Base-by-base conservation (phyloP, 2,329 filamentous ascomycete species). In the Aspergillus jensenii region DNA sequence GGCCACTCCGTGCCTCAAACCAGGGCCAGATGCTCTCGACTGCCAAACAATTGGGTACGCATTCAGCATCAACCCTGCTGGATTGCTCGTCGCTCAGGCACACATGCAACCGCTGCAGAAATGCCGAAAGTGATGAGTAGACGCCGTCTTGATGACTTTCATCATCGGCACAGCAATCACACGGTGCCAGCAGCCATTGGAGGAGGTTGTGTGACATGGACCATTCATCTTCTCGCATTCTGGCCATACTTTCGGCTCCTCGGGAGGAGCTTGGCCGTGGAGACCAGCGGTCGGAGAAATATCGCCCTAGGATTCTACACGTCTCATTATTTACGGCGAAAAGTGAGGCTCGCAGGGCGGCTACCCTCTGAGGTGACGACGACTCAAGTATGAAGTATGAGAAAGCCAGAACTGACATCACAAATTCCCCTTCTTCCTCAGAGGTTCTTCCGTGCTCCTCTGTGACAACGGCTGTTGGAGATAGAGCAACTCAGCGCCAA, bases 401-500 rank as follows among this genome's bases (percentile, higher is more conserved):
- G 25, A 35, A n/a, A 15, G 14, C 15, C 14, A 40, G 37, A 31
- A 39, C n/a, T 37, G 35, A 8, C 31, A 37, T 40, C 48, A 40
- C 17, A 14, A 19, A 17, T n/a, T n/a, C 48, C 40, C 48, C 21
- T 6, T 51, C 21, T 52, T 49, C 54, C 46, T 46, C 9, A 31
- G 27, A 31, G 27, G 27, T 31, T 31, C 27, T 31, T 31, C 27
- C 27, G 27, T 4, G 27, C 9, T 31, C 46, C 31, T 41, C 40
- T 40, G 41, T 17, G 8, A 11, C 5, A 47, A 14, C 40, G 35
- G 52, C 14, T 41, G 52, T 55, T 49, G 45, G 37, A 54, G 35
- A 55, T 50, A 43, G 39, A 49, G 37, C 33, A 48, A 39, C 37
- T 48, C 40, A 35, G 52, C 53, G 46, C 50, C 43, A 43, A 59